Conservation (phyloP, 176 grass and related monocot genomes). For the Musa schizocarpa region DNA sequence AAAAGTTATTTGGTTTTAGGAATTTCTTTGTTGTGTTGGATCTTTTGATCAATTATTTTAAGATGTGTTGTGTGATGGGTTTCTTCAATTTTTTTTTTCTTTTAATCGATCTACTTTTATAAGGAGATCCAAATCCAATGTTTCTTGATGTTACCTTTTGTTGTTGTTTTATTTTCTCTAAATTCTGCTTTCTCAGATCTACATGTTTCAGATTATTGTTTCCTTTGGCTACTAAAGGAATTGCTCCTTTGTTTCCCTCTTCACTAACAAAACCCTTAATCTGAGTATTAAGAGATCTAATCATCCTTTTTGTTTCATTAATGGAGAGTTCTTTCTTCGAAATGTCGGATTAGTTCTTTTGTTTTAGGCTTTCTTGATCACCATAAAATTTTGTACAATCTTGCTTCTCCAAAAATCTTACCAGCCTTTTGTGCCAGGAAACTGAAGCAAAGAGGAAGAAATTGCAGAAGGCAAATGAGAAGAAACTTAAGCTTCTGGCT, state of each 20-base stretch:
- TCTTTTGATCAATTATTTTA: not conserved
- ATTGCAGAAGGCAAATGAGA: constrained; percentile 31
- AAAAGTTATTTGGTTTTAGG: not conserved
- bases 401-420: not conserved
- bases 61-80: not conserved
- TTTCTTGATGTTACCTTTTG: not conserved
- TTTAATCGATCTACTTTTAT: not conserved
- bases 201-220: not conserved
- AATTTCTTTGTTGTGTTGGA: not conserved
- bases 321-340: not conserved
- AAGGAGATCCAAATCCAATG: not conserved
- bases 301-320: not conserved
- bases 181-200: not conserved
- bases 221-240: not conserved
- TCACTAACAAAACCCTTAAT: too few species aligned
- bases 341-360: too few species aligned
- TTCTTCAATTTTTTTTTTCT: not conserved
- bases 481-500: constrained; percentile 37
- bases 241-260: too few species aligned
- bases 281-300: not conserved
- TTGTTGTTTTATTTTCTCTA: not conserved
- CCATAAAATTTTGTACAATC: not conserved
- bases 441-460: constrained; percentile 41
- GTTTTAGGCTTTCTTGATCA: not conserved
- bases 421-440: constrained; percentile 39